Percentiles rank a stretch among this genome's conserved stretches.
phyloP scores from a whole-genome alignment of 2,329 filamentous ascomycete genomes.

The Ophiosphaerella herpotricha region DNA sequence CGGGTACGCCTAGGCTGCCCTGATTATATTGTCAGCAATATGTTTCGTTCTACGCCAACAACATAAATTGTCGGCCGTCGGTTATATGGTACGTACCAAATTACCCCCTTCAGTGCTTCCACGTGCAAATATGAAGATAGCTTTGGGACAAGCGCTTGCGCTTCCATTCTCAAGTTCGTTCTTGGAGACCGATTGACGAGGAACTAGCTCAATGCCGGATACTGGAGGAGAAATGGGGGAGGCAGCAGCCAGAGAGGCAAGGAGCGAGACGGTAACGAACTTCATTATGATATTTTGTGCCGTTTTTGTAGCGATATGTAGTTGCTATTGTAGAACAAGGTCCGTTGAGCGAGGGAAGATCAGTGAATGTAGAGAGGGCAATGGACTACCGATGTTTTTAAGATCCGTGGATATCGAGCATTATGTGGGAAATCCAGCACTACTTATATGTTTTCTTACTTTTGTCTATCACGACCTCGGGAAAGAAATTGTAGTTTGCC shows the following conservation, averaged over 20 bases:
- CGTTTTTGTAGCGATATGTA: not conserved
- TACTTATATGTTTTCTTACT: constrained; percentile 2
- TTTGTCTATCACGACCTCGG: no score
- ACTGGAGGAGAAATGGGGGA: constrained; percentile 11
- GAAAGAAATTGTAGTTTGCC: no score
- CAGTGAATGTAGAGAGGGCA: constrained; percentile 2
- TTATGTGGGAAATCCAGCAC: not conserved
- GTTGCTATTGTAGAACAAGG: not conserved
- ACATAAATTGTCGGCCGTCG: no score
- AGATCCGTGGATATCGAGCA: constrained; percentile 4
- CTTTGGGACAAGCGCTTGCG: constrained; percentile 24
- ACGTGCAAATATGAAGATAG: constrained; percentile 36
- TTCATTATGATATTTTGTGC: constrained; percentile 22
- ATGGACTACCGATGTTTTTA: not conserved
- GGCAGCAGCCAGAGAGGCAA: constrained; percentile 11
- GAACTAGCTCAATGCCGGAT: not conserved
- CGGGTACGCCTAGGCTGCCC: constrained; percentile 26
- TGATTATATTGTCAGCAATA: constrained; percentile 4
- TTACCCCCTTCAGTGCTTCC: constrained; percentile 32
- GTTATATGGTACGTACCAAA: constrained; percentile 21
- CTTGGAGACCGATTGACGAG: constrained; percentile 14
- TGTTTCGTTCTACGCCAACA: no score
- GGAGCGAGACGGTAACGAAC: constrained; percentile 18
- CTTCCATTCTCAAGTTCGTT: constrained; percentile 30
- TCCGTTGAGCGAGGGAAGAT: not conserved